Base-by-base conservation (phyloP, 129 eudicot genomes). In the Ambrosia trifida region DNA sequence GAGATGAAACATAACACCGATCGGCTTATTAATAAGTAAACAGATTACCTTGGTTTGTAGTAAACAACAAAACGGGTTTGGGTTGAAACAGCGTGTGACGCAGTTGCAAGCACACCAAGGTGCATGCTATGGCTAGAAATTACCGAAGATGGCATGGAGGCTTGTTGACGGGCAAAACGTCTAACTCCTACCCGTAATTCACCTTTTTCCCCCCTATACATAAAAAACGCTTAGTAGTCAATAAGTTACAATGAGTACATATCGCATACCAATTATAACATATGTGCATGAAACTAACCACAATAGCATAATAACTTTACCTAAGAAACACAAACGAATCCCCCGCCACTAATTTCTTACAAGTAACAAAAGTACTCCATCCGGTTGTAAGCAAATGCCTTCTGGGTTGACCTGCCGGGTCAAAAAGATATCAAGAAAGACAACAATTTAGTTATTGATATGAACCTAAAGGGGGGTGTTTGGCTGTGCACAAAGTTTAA, bases 121-220 rank as follows among this genome's bases (percentile, higher is more conserved):
- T 86, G 98, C 98, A 92, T 92, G 73, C 96, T 93, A 60, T 93
- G 98, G 73, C 98, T 93, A 43, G 98, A 93, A 62, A 93, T 93
- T 46, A 93, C 95, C 10, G 98, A 93, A 19, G 98, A 83, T 7
- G 96, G 98, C 85, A 89, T 85, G 69, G 88, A 72, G 75, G 78
- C 83, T 52, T 76, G 98, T 72, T 93, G 96, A 45, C 81, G 83
- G 64, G 87, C 77, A 80, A 75, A 82, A 66, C 96, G 91, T 30
- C 88, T 79, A 40, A 93, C 88, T 8, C 98, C 98, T 56, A 93
- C 98, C n/a, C 96, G 95, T 20, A 93, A 72, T 73, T 89, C 98
- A 38, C 95, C 90, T 57, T 78, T 85, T 69, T 77, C 92, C 45
- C 96, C 96, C 83, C 98, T 89, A 66, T 20, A 74, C 31, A 68